Conservation (phyloP, 2,329 filamentous ascomycete species). For the Colletotrichum aenigma region DNA sequence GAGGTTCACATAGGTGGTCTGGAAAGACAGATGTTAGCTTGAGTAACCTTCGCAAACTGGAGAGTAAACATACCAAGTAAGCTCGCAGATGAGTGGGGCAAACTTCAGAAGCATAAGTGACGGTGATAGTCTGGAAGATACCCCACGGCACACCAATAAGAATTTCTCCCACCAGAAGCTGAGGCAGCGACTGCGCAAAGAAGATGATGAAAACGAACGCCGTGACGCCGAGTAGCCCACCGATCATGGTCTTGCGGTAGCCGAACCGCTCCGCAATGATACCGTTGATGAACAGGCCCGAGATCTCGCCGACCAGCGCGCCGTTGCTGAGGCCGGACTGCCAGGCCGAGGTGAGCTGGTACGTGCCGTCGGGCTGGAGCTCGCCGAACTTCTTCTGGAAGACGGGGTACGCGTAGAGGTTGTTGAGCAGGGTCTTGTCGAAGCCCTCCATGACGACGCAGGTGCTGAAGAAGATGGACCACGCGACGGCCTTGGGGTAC, state of each 20-base stretch:
- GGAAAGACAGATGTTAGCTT: slow-evolving; percentile 24
- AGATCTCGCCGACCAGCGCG: slow-evolving; percentile 50
- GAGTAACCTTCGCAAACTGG: not conserved
- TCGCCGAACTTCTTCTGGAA: slow-evolving; percentile 45
- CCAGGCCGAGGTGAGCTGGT: slow-evolving; percentile 52
- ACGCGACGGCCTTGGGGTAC: slow-evolving; percentile 46
- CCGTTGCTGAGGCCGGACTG: slow-evolving; percentile 56
- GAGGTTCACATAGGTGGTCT: slow-evolving; percentile 50
- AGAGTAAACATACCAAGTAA: slow-evolving; percentile 42
- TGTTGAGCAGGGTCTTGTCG: slow-evolving; percentile 17
- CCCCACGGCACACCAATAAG: slow-evolving; percentile 53
- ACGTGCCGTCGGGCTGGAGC: slow-evolving; percentile 36
- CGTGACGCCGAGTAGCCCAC: slow-evolving; percentile 39
- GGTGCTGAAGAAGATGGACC: slow-evolving; percentile 45
- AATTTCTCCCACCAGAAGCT: slow-evolving; percentile 49
- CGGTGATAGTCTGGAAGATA: slow-evolving; percentile 50
- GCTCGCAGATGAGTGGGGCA: slow-evolving; percentile 49
- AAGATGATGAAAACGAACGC: slow-evolving; percentile 54
- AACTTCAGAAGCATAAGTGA: slow-evolving; percentile 54
- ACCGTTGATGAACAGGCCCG: slow-evolving; percentile 55
- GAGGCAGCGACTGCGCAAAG: slow-evolving; percentile 43
- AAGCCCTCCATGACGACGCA: slow-evolving; percentile 44
- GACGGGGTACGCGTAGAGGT: slow-evolving; percentile 20
- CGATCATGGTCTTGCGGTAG: slow-evolving; percentile 52
- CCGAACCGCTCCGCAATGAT: slow-evolving; percentile 50